These are phyloP conservation scores for Podosphaera fusca DNA, from an alignment of 2,329 filamentous ascomycete genomes.

Conservation along the genomic window DNA sequence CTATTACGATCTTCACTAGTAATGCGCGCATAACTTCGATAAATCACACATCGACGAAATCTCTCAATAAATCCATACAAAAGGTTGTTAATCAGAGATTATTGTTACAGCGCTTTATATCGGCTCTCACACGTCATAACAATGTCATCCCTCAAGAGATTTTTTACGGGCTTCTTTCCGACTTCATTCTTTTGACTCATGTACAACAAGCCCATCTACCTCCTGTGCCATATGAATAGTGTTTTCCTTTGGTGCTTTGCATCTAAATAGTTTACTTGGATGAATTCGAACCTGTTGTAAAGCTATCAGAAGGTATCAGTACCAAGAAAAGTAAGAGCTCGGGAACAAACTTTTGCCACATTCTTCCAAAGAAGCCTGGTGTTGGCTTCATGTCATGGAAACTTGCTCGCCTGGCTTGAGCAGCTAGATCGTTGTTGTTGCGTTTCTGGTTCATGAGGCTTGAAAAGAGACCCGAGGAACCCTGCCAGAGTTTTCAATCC, in stretches of 20 bases:
- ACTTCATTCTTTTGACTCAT: too few relatives aligned
- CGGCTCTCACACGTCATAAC: too few relatives aligned
- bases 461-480: slow-evolving; percentile 12
- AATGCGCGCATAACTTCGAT: too few relatives aligned
- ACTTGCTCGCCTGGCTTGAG: slow-evolving; percentile 18
- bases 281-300: neutral
- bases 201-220: neutral
- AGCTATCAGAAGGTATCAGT: neutral
- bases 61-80: too few relatives aligned
- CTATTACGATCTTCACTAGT: too few relatives aligned
- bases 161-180: too few relatives aligned
- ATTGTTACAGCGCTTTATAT: too few relatives aligned
- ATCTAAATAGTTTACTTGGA: neutral
- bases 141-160: too few relatives aligned
- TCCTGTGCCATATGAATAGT: neutral
- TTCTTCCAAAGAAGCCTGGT: slow-evolving; percentile 16
- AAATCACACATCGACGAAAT: too few relatives aligned
- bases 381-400: slow-evolving; percentile 22
- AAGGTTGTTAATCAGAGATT: too few relatives aligned
- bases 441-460: slow-evolving; percentile 23
- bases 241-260: neutral
- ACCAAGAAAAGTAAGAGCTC: neutral
- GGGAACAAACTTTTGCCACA: slow-evolving; percentile 14
- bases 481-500: neutral
- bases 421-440: slow-evolving; percentile 17